phyloP scores from a whole-genome alignment of 805 yeast genomes.

The Ogataea kodamae region DNA sequence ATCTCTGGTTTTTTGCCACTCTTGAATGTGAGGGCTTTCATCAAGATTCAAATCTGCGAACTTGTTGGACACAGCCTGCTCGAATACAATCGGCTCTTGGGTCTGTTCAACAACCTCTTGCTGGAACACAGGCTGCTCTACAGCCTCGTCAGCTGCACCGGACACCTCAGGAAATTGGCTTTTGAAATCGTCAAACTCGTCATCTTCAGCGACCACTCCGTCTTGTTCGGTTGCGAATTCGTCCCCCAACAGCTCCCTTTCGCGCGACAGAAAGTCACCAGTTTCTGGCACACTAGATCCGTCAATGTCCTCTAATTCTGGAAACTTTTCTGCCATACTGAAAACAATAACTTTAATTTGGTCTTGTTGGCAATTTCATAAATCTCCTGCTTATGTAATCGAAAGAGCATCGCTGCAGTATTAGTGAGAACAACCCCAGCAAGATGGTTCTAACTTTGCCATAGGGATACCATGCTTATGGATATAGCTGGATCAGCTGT shows the following conservation, averaged over 20 bases:
- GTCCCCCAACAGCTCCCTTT: slow-evolving; percentile 64
- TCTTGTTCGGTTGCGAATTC: slow-evolving; percentile 69
- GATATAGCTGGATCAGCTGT: no score
- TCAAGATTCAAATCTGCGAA: slow-evolving; percentile 36
- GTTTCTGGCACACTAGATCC: slow-evolving; percentile 31
- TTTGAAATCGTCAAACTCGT: slow-evolving; percentile 57
- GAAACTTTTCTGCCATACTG: slow-evolving; percentile 71
- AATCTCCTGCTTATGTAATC: no score
- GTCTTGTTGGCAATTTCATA: no score
- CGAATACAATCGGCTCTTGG: no score
- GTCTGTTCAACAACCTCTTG: slow-evolving; percentile 12
- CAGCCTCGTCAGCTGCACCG: slow-evolving; percentile 13
- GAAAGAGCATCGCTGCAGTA: no score
- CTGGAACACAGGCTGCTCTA: slow-evolving; percentile 7
- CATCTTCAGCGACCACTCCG: slow-evolving; percentile 39
- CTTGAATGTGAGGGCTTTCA: slow-evolving; percentile 58
- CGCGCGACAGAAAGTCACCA: slow-evolving; percentile 61
- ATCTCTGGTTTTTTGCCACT: slow-evolving; percentile 81
- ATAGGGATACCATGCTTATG: no score
- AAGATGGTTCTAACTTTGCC: no score
- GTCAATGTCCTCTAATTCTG: slow-evolving; percentile 54
- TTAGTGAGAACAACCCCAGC: no score
- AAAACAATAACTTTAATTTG: slow-evolving; percentile 2
- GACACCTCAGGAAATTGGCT: slow-evolving; percentile 60
- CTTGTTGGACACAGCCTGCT: slow-evolving; percentile 37